Base-by-base conservation (phyloP, 441 rosid species). In the Populus hybrid region DNA sequence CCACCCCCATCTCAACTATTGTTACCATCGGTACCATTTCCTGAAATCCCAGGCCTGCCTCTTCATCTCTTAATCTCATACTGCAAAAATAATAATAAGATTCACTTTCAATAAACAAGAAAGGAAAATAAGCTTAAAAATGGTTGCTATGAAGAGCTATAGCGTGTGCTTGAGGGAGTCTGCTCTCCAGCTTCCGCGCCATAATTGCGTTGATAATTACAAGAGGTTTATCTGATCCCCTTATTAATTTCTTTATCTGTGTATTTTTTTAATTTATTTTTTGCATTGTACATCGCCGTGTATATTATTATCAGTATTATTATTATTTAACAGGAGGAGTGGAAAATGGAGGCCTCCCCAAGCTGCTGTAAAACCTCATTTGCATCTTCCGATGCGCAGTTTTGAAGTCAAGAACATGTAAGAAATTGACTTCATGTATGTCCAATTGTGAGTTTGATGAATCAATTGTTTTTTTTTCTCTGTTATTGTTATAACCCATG, bases 341-440 rank as follows among this genome's bases (percentile, higher is more conserved):
- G 79, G 78, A 12, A 85, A 64, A 83, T 91, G 90, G 94, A 86
- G 82, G 53, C 81, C 90, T 74, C 95, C 96, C 2, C 90, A 78
- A 76, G 97, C 97, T 59, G 97, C 97, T 61, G 73, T 91, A 9
- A 71, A 89, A n/a, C 93, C 94, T 5, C 88, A 89, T 81, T 81
- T 88, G 40, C 97, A 93, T 86, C 97, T 90, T 61, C 97, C 96
- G 11, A 90, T 93, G 99, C 96, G 96, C 23, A 92, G 97, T 80
- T 87, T 89, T 71, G 96, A 95, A 86, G 94, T 87, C 53, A 95
- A 92, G 78, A 92, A 92, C 85, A 89, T 93, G 97, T 91, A 28
- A 20, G 26, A 53, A 75, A 40, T 38, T 24, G 30, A 9, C 57
- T 7, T 69, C 35, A 34, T 72, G 7, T 53, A 18, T 67, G n/a